These are phyloP conservation scores for Cordyceps tenuipes DNA, from an alignment of 2,329 filamentous ascomycete genomes.

Conservation along the genomic window DNA sequence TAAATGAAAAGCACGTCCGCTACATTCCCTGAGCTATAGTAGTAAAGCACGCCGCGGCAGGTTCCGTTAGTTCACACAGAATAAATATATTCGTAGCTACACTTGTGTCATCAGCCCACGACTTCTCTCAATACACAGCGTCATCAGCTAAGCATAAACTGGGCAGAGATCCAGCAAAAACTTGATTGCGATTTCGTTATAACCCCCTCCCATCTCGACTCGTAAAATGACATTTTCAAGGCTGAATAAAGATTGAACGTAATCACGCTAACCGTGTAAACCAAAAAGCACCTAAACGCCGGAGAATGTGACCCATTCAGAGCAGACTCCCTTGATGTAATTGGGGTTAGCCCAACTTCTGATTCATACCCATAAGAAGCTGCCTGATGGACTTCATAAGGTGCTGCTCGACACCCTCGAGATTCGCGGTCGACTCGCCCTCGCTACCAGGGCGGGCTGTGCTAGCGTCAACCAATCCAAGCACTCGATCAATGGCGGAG, in stretches of 20 bases:
- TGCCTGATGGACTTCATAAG: conserved; percentile 33
- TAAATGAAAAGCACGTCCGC: background rate
- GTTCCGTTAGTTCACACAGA: background rate
- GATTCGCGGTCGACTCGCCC: conserved; percentile 24
- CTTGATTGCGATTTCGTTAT: background rate
- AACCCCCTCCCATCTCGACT: background rate
- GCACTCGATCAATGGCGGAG: conserved; percentile 42
- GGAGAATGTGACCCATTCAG: background rate
- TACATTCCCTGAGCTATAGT: background rate
- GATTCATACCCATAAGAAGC: conserved; percentile 32
- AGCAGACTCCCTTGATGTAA: background rate
- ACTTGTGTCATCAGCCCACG: background rate
- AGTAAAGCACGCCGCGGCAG: background rate
- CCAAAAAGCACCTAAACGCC: background rate
- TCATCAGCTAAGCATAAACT: background rate
- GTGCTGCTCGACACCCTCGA: conserved; percentile 33
- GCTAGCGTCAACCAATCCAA: conserved; percentile 39
- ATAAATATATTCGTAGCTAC: background rate
- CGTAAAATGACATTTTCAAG: background rate
- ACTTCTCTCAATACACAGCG: background rate
- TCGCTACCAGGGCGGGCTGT: conserved; percentile 28
- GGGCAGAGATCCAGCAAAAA: background rate
- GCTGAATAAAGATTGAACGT: conserved; percentile 3
- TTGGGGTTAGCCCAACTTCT: conserved; percentile 21
- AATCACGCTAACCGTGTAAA: conserved; percentile 3